These are phyloP conservation scores for Fusarium tanahbumbuense DNA, from an alignment of 2,329 filamentous ascomycete species.

Conservation along the genomic window DNA sequence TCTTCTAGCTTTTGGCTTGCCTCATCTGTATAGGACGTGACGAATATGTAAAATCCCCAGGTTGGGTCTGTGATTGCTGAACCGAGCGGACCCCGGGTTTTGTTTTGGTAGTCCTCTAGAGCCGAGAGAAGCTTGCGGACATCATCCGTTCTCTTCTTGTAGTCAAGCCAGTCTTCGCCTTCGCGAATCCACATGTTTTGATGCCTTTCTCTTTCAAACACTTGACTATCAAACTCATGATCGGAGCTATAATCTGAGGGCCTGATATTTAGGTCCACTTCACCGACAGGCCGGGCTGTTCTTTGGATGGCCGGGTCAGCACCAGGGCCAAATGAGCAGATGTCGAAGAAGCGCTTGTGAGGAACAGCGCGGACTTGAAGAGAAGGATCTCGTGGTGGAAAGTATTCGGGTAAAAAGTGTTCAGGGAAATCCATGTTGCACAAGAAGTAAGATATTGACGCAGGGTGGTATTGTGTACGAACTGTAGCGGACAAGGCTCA, in stretches of 20 bases:
- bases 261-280: conserved; percentile 18
- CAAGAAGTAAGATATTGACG: neutral
- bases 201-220: conserved; percentile 20
- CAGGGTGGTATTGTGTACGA: neutral
- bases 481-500: neutral
- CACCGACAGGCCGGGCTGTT: conserved; percentile 11
- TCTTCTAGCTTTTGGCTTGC: neutral
- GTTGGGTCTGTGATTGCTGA: conserved; percentile 19
- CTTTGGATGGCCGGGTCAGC: conserved; percentile 4
- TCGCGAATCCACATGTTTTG: conserved; percentile 12
- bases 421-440: neutral
- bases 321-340: conserved; percentile 23
- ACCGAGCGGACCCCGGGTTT: neutral
- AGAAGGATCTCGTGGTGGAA: conserved; percentile 14
- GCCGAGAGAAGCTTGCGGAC: conserved; percentile 23
- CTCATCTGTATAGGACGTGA: conserved; percentile 21
- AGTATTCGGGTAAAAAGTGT: neutral
- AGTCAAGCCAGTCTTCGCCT: conserved; percentile 17
- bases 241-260: conserved; percentile 19
- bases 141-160: conserved; percentile 13
- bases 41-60: conserved; percentile 30
- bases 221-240: conserved; percentile 14
- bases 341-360: conserved; percentile 11
- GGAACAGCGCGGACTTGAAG: conserved; percentile 14
- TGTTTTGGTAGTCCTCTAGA: conserved; percentile 8